Base-by-base conservation (phyloP, 2,329 filamentous ascomycete species). In the Cladosporium halotolerans region DNA sequence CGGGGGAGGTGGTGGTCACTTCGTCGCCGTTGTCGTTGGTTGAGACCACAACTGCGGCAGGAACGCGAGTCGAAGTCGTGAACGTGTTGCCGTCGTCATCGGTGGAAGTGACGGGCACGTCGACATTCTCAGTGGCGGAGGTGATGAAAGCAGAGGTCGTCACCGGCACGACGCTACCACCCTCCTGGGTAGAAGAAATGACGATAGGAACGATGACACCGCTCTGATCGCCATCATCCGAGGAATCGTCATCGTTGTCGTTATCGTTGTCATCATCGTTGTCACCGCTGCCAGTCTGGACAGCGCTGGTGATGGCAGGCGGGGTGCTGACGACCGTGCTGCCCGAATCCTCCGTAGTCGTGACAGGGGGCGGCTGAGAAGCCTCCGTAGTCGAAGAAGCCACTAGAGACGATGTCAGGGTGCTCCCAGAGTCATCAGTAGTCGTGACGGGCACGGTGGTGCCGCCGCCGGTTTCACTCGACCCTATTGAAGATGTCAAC, bases 181-280 rank as follows among this genome's bases (percentile, higher is more conserved):
- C 62, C 31, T 60, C 60, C 54, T 71, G 59, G 13, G 71, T 74
- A 2, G 72, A 69, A 1, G 71, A 70, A 46, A 70, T 55, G 16
- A 65, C 62, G 19, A 72, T 62, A 9, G 71, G 69, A 8, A 76
- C 63, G 32, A 76, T 58, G 18, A 76, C 63, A 43, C 66, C 67
- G 19, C 64, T 62, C 34, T 60, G 53, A 2, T 45, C 42, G 16
- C 31, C 51, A 9, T 14, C 43, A 32, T 10, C 43, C 2, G 43
- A 45, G 9, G 43, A 32, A 19, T n/a, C 23, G 36, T n/a, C 3
- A 11, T 39, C 36, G 4, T 28, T 28, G 11, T 19, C 46, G 14
- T 23, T 34, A 39, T 33, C 38, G 28, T 18, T 46, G 7, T 50
- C 38, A 10, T 50, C 39, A n/a, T 50, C 39, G 14, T 38, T 18